Evolutionary conservation across 345 rosid species (phyloP).

Genomic region (Conringia planisiliqua): DNA sequence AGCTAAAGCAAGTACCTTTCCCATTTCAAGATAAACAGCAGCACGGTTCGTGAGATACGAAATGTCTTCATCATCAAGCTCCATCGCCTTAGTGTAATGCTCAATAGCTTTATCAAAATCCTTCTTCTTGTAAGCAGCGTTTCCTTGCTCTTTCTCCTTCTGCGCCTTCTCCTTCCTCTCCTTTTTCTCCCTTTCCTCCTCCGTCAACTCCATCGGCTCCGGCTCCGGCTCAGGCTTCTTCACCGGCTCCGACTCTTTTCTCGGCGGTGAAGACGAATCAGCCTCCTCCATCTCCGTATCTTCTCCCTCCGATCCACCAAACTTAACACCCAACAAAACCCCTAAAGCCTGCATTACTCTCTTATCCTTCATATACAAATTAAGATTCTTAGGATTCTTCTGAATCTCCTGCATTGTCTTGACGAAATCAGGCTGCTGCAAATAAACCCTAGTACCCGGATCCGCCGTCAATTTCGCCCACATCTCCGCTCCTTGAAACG

Average conservation of each 20-base stretch:
- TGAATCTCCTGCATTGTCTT: conserved; percentile 90
- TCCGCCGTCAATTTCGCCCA: conserved; percentile 95
- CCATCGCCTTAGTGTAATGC: conserved; percentile 75
- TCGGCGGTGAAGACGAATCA: conserved; percentile 24
- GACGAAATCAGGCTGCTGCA: conserved; percentile 81
- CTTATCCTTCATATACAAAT: conserved; percentile 78
- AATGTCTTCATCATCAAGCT: conserved; percentile 84
- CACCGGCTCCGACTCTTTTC: conserved; percentile 20
- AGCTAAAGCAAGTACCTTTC: conserved; percentile 46
- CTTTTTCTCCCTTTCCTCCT: conserved; percentile 38
- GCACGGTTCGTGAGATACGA: conserved; percentile 78
- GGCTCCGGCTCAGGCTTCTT: conserved; percentile 23
- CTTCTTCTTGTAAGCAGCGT: conserved; percentile 88
- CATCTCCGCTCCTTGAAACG: conserved; percentile 82
- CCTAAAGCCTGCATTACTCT: conserved; percentile 96
- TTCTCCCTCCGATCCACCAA: conserved; percentile 42
- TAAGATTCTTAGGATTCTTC: conserved; percentile 69
- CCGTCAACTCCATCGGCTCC: conserved; percentile 28
- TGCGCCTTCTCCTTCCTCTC: conserved; percentile 39
- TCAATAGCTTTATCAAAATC: conserved; percentile 80
- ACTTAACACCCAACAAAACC: conserved; percentile 73
- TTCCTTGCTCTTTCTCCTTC: conserved; percentile 83
- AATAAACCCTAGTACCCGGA: conserved; percentile 59
- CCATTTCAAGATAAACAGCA: conserved; percentile 92
- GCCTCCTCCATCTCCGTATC: conserved; percentile 57